Percentiles rank a stretch among this genome's conserved stretches.
phyloP scores from a whole-genome alignment of 179 eudicot genomes.

The Sideroxylon spinosum region DNA sequence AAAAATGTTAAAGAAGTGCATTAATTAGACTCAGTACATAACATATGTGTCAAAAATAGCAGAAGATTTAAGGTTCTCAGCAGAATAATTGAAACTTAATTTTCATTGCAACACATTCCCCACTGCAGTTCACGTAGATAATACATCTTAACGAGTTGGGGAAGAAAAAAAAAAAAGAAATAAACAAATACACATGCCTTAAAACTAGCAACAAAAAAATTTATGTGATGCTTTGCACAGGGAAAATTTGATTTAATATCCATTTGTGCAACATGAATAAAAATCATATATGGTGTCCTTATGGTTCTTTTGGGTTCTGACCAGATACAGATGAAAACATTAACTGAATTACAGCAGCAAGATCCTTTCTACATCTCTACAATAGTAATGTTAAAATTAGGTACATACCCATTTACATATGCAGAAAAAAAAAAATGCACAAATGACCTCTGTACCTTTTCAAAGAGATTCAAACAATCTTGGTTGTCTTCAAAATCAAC shows the following conservation, averaged over 20 bases:
- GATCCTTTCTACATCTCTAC: too few species aligned
- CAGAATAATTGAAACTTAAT: not conserved
- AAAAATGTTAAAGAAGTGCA: not conserved
- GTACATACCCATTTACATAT: not conserved
- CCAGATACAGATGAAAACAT: not conserved
- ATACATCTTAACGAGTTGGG: not conserved
- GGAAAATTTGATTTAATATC: too few species aligned
- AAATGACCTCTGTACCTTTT: constrained; percentile 51
- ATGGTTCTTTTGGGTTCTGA: not conserved
- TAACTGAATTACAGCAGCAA: not conserved
- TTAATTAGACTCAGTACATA: too few species aligned
- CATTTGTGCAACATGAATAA: too few species aligned
- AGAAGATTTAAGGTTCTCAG: not conserved
- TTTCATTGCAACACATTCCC: not conserved
- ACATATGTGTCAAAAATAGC: not conserved
- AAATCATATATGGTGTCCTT: too few species aligned
- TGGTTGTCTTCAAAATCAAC: constrained; percentile 99
- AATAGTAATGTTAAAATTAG: not conserved
- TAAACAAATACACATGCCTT: too few species aligned
- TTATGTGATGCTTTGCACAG: too few species aligned
- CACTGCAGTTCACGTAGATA: not conserved
- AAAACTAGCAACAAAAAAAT: too few species aligned
- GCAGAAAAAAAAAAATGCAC: not conserved
- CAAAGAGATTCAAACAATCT: constrained; percentile 91
- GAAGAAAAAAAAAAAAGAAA: not conserved